Percentiles rank a stretch among this genome's conserved stretches.
Conservation (phyloP, 2,329 filamentous ascomycete species). For the Helminthosporium solani region DNA sequence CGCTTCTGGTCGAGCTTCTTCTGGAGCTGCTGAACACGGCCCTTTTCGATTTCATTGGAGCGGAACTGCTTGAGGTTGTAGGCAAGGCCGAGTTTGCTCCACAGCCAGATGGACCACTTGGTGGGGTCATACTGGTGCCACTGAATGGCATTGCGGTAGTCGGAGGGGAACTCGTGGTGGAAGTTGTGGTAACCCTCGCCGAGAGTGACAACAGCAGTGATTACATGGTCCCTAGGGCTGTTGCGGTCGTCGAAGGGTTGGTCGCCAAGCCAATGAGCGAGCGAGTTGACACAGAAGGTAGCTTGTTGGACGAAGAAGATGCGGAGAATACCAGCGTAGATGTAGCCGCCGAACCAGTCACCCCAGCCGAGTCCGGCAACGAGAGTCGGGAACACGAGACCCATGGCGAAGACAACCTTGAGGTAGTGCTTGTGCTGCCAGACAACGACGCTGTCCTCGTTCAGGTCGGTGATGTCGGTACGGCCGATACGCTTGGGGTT, state of each 20-base stretch:
- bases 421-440: constrained; percentile 54
- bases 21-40: constrained; percentile 46
- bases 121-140: constrained; percentile 48
- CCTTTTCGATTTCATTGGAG: constrained; percentile 48
- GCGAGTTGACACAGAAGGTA: constrained; percentile 57
- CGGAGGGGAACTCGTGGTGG: constrained; percentile 48
- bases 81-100: constrained; percentile 47
- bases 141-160: constrained; percentile 48
- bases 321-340: constrained; percentile 55
- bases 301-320: constrained; percentile 57
- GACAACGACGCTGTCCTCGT: constrained; percentile 53
- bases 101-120: constrained; percentile 48
- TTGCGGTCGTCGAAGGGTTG: constrained; percentile 49
- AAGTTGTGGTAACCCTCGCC: constrained; percentile 50
- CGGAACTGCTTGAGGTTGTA: constrained; percentile 49
- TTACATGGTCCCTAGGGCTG: constrained; percentile 46
- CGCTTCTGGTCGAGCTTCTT: constrained; percentile 50
- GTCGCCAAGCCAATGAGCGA: constrained; percentile 55
- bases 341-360: constrained; percentile 52
- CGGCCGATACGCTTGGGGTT: constrained; percentile 55
- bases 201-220: constrained; percentile 47
- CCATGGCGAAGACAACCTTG: constrained; percentile 51
- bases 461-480: constrained; percentile 54
- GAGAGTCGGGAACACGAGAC: constrained; percentile 50
- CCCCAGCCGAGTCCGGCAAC: constrained; percentile 52